These are phyloP conservation scores for Hypseocharis bilobata DNA, from an alignment of 441 rosid species.

Conservation along the genomic window DNA sequence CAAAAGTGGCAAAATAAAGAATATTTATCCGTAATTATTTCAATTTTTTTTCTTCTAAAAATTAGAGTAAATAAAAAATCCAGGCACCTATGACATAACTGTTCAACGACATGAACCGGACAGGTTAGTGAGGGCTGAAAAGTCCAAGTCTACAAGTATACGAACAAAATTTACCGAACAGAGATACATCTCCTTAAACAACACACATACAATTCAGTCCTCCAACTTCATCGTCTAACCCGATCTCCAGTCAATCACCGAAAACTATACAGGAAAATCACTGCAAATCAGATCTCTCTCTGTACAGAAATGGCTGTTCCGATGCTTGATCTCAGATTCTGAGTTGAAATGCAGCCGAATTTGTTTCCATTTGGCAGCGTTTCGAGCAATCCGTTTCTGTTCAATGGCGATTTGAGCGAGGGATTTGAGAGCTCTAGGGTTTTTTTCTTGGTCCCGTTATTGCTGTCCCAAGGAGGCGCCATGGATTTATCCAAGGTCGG, in stretches of 20 bases:
- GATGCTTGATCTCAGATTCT: conserved; percentile 23
- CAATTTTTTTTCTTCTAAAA: too few species aligned
- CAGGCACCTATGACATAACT: too few species aligned
- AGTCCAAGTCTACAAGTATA: too few species aligned
- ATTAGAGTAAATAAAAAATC: too few species aligned
- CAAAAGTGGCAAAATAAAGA: too few species aligned
- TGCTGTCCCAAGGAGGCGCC: conserved; percentile 58
- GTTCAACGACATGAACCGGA: too few species aligned
- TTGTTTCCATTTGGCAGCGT: conserved; percentile 56
- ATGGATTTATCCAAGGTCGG: conserved; percentile 95
- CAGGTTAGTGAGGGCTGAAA: too few species aligned
- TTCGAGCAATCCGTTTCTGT: conserved; percentile 54
- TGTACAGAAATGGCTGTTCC: conserved; percentile 2
- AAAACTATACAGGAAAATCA: background rate
- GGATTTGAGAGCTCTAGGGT: conserved; percentile 68
- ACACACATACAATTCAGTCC: background rate
- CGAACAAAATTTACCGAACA: too few species aligned
- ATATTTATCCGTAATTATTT: too few species aligned
- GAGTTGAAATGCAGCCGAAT: conserved; percentile 76
- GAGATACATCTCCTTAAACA: background rate
- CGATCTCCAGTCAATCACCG: background rate
- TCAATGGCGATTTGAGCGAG: conserved; percentile 65
- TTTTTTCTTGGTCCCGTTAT: conserved; percentile 63
- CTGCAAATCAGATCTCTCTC: conserved; percentile 16
- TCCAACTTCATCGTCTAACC: background rate